phyloP scores from a whole-genome alignment of 257 asterid species.

The Cordia subcordata region DNA sequence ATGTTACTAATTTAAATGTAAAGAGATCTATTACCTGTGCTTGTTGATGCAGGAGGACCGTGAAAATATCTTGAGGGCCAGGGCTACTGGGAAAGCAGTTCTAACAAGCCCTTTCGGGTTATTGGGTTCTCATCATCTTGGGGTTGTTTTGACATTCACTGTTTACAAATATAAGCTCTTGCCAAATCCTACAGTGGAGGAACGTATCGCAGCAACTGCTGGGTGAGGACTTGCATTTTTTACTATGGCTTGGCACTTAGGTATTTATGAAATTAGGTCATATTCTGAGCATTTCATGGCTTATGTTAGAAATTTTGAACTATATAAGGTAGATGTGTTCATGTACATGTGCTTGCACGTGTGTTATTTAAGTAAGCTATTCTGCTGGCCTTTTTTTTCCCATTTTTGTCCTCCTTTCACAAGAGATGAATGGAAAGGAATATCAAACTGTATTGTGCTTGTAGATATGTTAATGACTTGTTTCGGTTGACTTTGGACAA shows the following conservation, averaged over 20 bases:
- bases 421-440: too few relatives aligned
- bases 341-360: not conserved
- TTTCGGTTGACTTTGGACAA: too few relatives aligned
- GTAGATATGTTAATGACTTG: too few relatives aligned
- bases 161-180: slow-evolving; percentile 77
- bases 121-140: slow-evolving; percentile 74
- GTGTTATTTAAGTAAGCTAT: not conserved
- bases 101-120: slow-evolving; percentile 85
- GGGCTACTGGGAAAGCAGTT: slow-evolving; percentile 89
- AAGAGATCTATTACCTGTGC: not conserved
- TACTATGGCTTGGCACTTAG: not conserved
- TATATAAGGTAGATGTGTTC: not conserved
- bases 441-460: too few relatives aligned
- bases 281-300: slow-evolving; percentile 1
- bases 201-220: slow-evolving; percentile 68
- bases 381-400: too few relatives aligned
- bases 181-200: slow-evolving; percentile 49
- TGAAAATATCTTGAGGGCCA: slow-evolving; percentile 84
- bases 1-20: too few relatives aligned
- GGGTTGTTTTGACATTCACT: slow-evolving; percentile 92
- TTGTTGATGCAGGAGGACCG: slow-evolving; percentile 74
- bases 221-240: slow-evolving; percentile 52
- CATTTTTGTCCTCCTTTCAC: too few relatives aligned
- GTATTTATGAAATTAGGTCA: slow-evolving; percentile 4
- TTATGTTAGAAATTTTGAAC: not conserved